Percentiles rank a stretch among this genome's conserved stretches.
Evolutionary conservation across 2,329 filamentous ascomycete species (phyloP).

Genomic region (Fusarium penzigii): DNA sequence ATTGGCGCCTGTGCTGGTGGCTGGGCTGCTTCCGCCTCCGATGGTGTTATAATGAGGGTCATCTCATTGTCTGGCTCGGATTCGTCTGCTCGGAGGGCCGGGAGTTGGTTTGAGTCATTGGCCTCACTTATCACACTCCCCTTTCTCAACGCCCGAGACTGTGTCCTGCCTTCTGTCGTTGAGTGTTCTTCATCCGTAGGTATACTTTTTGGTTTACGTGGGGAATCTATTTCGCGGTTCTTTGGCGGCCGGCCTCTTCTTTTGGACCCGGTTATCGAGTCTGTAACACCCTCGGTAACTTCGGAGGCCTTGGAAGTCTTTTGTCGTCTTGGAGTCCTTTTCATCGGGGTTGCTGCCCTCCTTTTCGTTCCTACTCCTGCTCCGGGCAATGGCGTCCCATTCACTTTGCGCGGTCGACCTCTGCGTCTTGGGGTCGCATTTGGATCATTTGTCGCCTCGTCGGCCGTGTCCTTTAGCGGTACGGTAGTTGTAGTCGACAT

Average conservation of each 20-base stretch:
- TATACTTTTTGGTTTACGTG: conserved; percentile 26
- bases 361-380: conserved; percentile 40
- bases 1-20: not conserved
- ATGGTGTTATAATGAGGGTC: conserved; percentile 26
- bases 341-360: conserved; percentile 47
- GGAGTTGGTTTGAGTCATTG: conserved; percentile 18
- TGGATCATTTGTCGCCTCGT: conserved; percentile 35
- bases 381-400: conserved; percentile 52
- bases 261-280: conserved; percentile 35
- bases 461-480: conserved; percentile 48
- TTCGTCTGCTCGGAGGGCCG: conserved; percentile 24
- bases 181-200: conserved; percentile 10
- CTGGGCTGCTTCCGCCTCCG: conserved; percentile 17
- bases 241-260: conserved; percentile 34
- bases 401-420: conserved; percentile 50
- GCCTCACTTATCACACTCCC: conserved; percentile 27
- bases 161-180: conserved; percentile 14
- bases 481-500: conserved; percentile 51
- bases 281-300: conserved; percentile 18
- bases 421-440: conserved; percentile 42
- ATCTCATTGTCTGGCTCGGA: conserved; percentile 31
- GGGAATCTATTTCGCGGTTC: conserved; percentile 26
- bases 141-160: conserved; percentile 28
- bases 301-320: conserved; percentile 30
- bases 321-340: conserved; percentile 36